Conservation (phyloP, 1,284 basidiomycete species). For the Mycena sp. region DNA sequence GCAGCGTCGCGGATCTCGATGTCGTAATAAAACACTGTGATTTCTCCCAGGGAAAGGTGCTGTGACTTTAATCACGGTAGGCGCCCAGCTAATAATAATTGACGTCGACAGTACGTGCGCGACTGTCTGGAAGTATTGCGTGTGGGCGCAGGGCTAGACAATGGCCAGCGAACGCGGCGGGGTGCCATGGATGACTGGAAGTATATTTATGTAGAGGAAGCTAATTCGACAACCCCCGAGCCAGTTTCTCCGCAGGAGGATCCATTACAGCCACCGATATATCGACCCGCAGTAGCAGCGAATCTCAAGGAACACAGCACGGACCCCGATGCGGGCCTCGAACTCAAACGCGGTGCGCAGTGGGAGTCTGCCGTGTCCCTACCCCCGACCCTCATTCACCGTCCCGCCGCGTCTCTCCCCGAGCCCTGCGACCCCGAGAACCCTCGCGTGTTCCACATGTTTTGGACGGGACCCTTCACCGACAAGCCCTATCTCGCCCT, state of each 20-base stretch:
- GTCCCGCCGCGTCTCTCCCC: slow-evolving; percentile 64
- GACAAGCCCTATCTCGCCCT: slow-evolving; percentile 85
- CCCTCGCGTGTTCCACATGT: slow-evolving; percentile 83
- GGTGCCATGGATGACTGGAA: slow-evolving; percentile 70
- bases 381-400: slow-evolving; percentile 50
- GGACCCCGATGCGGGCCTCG: slow-evolving; percentile 49
- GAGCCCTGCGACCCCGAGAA: slow-evolving; percentile 74
- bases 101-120: slow-evolving; percentile 77
- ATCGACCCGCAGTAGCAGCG: slow-evolving; percentile 25
- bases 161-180: slow-evolving; percentile 66
- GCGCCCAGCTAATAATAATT: slow-evolving; percentile 10
- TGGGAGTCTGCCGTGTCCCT: slow-evolving; percentile 51
- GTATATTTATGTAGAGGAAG: slow-evolving; percentile 67
- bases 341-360: slow-evolving; percentile 50
- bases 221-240: slow-evolving; percentile 43
- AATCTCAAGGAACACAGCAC: too few relatives aligned
- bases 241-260: neutral
- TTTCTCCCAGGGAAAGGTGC: slow-evolving; percentile 70
- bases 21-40: slow-evolving; percentile 78
- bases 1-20: slow-evolving; percentile 78
- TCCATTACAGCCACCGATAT: slow-evolving; percentile 25
- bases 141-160: slow-evolving; percentile 77
- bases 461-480: slow-evolving; percentile 85
- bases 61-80: slow-evolving; percentile 24
- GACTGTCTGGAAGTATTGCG: slow-evolving; percentile 82